Evolutionary conservation across 1,139 yeast genomes (phyloP), one percentile per base, ranked within the genome.

Genomic region (Blastobotrys raffinosifermentans): DNA sequence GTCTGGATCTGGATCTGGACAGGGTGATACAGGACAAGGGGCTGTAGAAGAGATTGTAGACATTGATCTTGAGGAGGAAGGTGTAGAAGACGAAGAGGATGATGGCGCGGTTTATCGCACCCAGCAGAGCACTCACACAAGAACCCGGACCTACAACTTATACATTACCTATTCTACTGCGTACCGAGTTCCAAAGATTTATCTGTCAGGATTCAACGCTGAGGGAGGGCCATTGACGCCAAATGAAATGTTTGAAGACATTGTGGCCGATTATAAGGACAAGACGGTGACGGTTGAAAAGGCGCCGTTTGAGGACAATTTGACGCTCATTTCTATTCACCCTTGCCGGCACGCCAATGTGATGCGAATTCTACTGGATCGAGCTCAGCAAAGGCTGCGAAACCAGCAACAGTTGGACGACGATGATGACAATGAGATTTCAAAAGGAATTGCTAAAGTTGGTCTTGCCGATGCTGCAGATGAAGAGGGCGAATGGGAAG

Each of bases 261-360:
- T 91, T 36, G 76, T 89, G 8, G 75, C 81, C 25, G 99, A 91
- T 58, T 91, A 91, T 61, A 76, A 91, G 54, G 89, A 89, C 55
- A 91, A 91, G 62, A 93, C 99, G 0, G 98, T 93, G 20, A 91
- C 99, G 1, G 89, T 91, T 45, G 99, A 91, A 60, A 77, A 75
- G 46, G 79, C 94, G 5, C 98, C 98, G 3, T 89, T 89, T 51
- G 70, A 80, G 39, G 75, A 73, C 38, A 77, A 79, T 54, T 75
- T 91, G 25, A 83, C 93, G 0, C 73, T 93, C 15, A 89, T 93
- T 5, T 85, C 95, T 6, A 89, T 91, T 37, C 99, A 91, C 57
- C 99, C 99, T 1, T 91, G 99, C 59, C 80, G 81, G 48, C 99
- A 91, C 58, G 87, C 97, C 3, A 77, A 83, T 30, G 98, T 91